Conservation (phyloP, 2,329 filamentous ascomycete species). For the Lasiodiplodia citricola region DNA sequence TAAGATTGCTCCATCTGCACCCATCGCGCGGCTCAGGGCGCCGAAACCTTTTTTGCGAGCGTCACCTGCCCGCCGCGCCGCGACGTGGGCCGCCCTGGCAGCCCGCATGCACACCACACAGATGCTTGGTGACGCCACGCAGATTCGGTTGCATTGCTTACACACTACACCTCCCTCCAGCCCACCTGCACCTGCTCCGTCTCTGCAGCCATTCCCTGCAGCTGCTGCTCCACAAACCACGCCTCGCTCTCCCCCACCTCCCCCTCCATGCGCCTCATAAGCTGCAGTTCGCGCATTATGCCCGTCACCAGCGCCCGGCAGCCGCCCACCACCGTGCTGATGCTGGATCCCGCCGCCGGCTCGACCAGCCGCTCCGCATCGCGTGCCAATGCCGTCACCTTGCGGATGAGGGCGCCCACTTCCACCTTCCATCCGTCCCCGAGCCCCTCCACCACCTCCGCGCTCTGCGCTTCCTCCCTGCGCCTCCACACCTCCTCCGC, state of each 20-base stretch:
- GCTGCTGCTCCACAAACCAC: slow-evolving; percentile 40
- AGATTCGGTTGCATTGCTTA: slow-evolving; percentile 17
- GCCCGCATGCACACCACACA: neutral
- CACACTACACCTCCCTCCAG: slow-evolving; percentile 19
- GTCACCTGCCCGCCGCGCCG: neutral
- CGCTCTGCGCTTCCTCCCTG: slow-evolving; percentile 28
- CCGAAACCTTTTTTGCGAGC: neutral
- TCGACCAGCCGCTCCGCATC: slow-evolving; percentile 40
- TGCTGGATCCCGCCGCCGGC: slow-evolving; percentile 40
- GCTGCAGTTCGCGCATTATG: slow-evolving; percentile 40
- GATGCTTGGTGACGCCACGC: slow-evolving; percentile 24
- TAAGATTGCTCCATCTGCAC: neutral
- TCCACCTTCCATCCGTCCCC: slow-evolving; percentile 43
- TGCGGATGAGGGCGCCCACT: slow-evolving; percentile 41
- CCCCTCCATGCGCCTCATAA: slow-evolving; percentile 41
- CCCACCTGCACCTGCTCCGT: neutral
- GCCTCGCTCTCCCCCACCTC: slow-evolving; percentile 40
- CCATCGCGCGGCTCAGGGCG: slow-evolving; percentile 3
- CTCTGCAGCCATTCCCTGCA: slow-evolving; percentile 3
- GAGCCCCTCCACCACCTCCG: slow-evolving; percentile 34
- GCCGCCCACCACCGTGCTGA: slow-evolving; percentile 37
- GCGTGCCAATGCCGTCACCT: slow-evolving; percentile 38
- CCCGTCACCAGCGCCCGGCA: slow-evolving; percentile 40
- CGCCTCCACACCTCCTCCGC: slow-evolving; percentile 38
- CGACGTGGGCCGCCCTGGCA: slow-evolving; percentile 11